phyloP scores from a whole-genome alignment of 805 yeast species.

The Ogataea polymorpha region DNA sequence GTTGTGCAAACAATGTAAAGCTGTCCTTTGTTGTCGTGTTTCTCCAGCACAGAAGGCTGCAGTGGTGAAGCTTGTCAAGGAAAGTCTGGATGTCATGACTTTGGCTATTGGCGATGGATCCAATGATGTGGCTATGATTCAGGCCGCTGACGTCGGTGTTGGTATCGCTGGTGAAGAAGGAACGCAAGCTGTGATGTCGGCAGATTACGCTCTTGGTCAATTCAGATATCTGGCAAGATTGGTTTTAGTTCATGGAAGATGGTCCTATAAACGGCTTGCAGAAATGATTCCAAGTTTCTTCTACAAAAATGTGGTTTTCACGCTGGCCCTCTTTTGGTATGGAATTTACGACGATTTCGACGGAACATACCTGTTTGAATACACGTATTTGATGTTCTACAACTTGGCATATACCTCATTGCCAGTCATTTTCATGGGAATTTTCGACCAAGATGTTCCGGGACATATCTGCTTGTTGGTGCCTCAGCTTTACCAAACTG shows the following conservation, averaged over 20 bases:
- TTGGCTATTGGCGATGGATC: conserved; percentile 88
- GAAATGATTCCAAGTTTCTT: conserved; percentile 85
- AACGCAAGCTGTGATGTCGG: conserved; percentile 83
- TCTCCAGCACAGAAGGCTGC: conserved; percentile 86
- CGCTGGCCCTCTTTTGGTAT: conserved; percentile 75
- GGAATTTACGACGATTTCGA: conserved; percentile 73
- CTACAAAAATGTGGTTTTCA: conserved; percentile 74
- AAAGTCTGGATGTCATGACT: conserved; percentile 74
- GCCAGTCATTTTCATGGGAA: conserved; percentile 74
- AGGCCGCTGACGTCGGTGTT: conserved; percentile 82
- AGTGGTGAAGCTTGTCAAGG: conserved; percentile 77
- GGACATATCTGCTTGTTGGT: conserved; percentile 66
- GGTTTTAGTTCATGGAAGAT: conserved; percentile 75
- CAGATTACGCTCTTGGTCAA: conserved; percentile 84
- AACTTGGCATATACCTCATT: conserved; percentile 80
- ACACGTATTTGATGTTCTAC: conserved; percentile 75
- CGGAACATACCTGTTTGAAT: conserved; percentile 77
- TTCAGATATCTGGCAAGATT: conserved; percentile 68
- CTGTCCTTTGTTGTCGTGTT: conserved; percentile 83
- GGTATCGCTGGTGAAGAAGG: conserved; percentile 94
- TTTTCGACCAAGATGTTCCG: conserved; percentile 77
- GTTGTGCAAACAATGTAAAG: conserved; percentile 74
- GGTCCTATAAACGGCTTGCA: conserved; percentile 79
- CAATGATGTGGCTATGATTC: conserved; percentile 89
- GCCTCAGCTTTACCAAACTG: conserved; percentile 72